A percentile compares a stretch with the other conserved stretches of the same genome.
These are phyloP conservation scores for Metarhizium sp. DNA, from an alignment of 2,329 filamentous ascomycete species.

Conservation along the genomic window DNA sequence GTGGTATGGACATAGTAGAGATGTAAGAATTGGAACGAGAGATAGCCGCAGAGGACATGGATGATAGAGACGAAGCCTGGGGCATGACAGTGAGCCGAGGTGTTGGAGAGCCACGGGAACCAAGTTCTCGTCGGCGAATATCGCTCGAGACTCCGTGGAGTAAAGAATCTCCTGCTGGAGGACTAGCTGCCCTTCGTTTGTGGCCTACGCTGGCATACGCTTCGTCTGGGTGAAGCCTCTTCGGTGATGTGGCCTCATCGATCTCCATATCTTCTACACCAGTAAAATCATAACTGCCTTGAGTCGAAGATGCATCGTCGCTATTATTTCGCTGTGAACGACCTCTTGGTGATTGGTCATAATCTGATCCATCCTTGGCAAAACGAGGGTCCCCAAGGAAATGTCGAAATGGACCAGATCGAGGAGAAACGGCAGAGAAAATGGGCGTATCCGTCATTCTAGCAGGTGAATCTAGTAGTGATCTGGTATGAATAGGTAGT, in stretches of 20 bases:
- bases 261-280: constrained; percentile 36
- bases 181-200: constrained; percentile 48
- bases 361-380: constrained; percentile 32
- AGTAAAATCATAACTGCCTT: constrained; percentile 33
- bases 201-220: constrained; percentile 31
- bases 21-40: constrained; percentile 39
- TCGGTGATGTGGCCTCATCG: constrained; percentile 42
- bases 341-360: constrained; percentile 37
- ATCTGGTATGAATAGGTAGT: constrained; percentile 28
- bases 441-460: constrained; percentile 35
- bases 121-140: constrained; percentile 37
- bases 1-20: constrained; percentile 33
- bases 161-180: constrained; percentile 36
- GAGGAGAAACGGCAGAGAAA: constrained; percentile 38
- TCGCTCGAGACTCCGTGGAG: constrained; percentile 29
- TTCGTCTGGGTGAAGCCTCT: constrained; percentile 41
- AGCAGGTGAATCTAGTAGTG: constrained; percentile 20
- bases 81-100: constrained; percentile 38
- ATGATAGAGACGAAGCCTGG: constrained; percentile 32
- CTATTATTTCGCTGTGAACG: constrained; percentile 41
- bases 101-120: constrained; percentile 42
- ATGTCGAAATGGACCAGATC: constrained; percentile 32
- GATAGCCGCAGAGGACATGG: constrained; percentile 13
- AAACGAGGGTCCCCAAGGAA: constrained; percentile 31
- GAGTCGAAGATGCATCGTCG: constrained; percentile 38